phyloP scores from a whole-genome alignment of 257 asterid species.

The Solanum dulcamara region DNA sequence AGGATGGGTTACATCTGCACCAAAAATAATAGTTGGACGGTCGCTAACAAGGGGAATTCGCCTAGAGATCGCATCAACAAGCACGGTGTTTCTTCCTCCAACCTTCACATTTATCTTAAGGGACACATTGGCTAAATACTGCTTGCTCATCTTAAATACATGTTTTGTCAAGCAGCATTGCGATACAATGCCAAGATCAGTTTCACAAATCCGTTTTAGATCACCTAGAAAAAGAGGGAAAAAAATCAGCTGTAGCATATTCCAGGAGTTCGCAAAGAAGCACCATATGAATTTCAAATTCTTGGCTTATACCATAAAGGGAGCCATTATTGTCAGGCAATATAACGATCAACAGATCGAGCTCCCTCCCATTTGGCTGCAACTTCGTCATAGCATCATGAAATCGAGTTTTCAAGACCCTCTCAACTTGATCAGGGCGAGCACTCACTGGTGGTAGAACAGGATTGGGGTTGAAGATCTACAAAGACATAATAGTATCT shows the following conservation, averaged over 20 bases:
- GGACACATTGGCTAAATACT: conserved; percentile 86
- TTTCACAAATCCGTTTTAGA: conserved; percentile 86
- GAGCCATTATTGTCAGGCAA: conserved; percentile 94
- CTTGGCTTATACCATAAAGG: conserved; percentile 56
- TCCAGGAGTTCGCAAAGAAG: background rate
- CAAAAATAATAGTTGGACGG: conserved; percentile 89
- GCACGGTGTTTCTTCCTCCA: conserved; percentile 93
- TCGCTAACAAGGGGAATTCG: conserved; percentile 93
- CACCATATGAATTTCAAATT: background rate
- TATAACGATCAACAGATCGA: conserved; percentile 80
- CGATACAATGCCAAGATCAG: conserved; percentile 88
- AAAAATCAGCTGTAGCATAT: background rate
- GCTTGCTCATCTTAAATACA: conserved; percentile 68
- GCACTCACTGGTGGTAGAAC: conserved; percentile 57
- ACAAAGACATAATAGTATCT: background rate
- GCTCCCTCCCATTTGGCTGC: conserved; percentile 55
- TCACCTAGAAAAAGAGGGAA: conserved; percentile 41
- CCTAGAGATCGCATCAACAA: conserved; percentile 73
- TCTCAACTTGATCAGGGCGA: conserved; percentile 83
- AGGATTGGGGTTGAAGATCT: conserved; percentile 72
- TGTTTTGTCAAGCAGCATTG: conserved; percentile 95
- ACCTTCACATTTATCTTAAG: conserved; percentile 89
- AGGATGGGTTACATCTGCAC: conserved; percentile 98
- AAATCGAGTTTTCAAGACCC: conserved; percentile 62
- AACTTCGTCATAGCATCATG: conserved; percentile 59